These are phyloP conservation scores for Prototheca wickerhamii DNA, from an alignment of 163 green algal genomes.

Conservation along the genomic window DNA sequence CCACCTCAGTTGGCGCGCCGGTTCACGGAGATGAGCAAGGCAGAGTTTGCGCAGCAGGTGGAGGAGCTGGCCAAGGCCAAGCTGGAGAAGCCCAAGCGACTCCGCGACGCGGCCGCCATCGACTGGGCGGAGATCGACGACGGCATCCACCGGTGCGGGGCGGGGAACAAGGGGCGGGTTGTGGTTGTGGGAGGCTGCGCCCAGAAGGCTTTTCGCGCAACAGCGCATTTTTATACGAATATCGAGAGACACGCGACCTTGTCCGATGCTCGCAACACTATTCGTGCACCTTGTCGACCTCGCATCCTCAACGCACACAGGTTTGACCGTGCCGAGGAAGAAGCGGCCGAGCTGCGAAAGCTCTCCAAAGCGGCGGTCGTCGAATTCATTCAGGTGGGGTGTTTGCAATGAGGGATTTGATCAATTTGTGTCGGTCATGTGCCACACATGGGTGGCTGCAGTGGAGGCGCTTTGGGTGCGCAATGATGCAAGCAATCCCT, in stretches of 20 bases:
- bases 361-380: conserved; percentile 48
- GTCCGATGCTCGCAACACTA: neutral
- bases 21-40: conserved; percentile 13
- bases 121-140: conserved; percentile 72
- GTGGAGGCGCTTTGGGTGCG: no score
- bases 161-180: neutral
- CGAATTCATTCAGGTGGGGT: conserved; percentile 35
- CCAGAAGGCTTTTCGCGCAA: neutral
- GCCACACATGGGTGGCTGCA: no score
- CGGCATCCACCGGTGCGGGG: conserved; percentile 34
- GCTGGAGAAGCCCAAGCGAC: conserved; percentile 80
- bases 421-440: neutral
- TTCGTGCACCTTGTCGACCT: neutral
- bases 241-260: neutral
- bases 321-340: conserved; percentile 38
- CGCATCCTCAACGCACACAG: conserved; percentile 2
- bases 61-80: conserved; percentile 76
- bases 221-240: neutral
- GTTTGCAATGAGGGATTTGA: neutral
- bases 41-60: conserved; percentile 53
- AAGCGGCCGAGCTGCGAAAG: conserved; percentile 51
- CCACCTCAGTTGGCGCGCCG: conserved; percentile 1
- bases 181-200: conserved; percentile 1
- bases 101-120: conserved; percentile 42
- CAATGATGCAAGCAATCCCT: no score